Base-by-base conservation (phyloP, 768 basidiomycete species). In the Guyanaporus albipodus region DNA sequence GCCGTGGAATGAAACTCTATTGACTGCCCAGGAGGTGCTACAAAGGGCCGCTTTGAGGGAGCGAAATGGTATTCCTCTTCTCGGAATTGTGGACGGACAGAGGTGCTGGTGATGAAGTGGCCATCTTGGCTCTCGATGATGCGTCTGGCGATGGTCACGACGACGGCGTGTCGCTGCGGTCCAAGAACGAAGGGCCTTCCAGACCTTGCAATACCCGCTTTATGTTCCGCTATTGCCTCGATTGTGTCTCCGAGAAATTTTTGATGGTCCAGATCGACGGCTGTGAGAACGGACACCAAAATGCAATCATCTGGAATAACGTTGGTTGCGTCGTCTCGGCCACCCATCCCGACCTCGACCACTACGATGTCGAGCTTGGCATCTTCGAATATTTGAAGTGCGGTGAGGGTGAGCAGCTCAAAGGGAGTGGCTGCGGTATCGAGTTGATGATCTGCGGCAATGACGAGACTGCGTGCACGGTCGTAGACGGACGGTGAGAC, bases 271-370 rank as follows among this genome's bases (percentile, higher is more conserved):
- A 98, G 70, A 64, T 92, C 94, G 18, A 98, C 88, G 3, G 83
- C 68, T 0, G 93, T 91, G 22, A 98, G 72, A 26, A 82, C 87
- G n/a, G 88, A 90, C 2, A 84, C 80, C 26, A 91, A 66, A 33
- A 94, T 77, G 41, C 70, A 70, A 1, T 76, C 72, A 36, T 85
- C 78, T 2, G 88, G 78, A 17, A 98, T 79, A 44, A 87, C 76
- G 62, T 99, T 99, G 3, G 96, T 99, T 17, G 96, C 95, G 63
- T 98, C 96, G 40, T 85, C 67, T 4, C 80, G 74, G 5, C 96
- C 96, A 0, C 96, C 96, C 86, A 99, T 85, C 0, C 96, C 95
- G 9, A 92, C 94, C 68, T 99, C 95, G 35, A 96, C 67, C 9
- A 98, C 80, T 18, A 83, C 85, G 31, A 97, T 58, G 54, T 97